Conservation (phyloP, 192 early-diverging fungal genomes). For the Coemansia sp. region DNA sequence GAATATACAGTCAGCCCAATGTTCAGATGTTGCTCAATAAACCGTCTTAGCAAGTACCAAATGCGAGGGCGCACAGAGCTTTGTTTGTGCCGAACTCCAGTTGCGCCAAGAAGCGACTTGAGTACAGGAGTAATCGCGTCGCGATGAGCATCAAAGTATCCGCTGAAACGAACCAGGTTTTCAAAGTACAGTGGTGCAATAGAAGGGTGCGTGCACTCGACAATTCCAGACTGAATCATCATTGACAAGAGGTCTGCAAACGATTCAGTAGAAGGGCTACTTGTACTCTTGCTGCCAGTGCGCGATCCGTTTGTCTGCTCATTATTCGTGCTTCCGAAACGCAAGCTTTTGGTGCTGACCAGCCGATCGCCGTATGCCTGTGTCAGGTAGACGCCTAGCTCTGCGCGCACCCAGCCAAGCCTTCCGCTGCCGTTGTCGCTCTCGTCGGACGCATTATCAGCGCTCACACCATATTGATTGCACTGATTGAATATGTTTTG, state of each 20-base stretch:
- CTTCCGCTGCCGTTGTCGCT: constrained; percentile 29
- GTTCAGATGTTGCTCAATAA: constrained; percentile 68
- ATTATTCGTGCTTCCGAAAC: constrained; percentile 34
- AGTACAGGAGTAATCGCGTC: constrained; percentile 40
- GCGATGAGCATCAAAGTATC: constrained; percentile 49
- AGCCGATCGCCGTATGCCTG: constrained; percentile 56
- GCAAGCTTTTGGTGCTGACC: constrained; percentile 48
- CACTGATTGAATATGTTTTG: constrained; percentile 52
- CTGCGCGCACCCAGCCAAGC: constrained; percentile 56
- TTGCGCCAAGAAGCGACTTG: constrained; percentile 43
- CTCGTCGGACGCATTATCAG: constrained; percentile 39
- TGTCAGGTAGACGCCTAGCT: constrained; percentile 49
- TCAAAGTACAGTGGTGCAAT: constrained; percentile 49
- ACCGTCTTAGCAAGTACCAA: constrained; percentile 88
- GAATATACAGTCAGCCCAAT: constrained; percentile 39
- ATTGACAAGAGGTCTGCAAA: constrained; percentile 43
- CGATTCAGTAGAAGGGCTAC: constrained; percentile 21
- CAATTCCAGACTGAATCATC: constrained; percentile 54
- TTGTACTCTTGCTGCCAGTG: not conserved
- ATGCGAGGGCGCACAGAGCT: constrained; percentile 72
- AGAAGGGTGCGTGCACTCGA: constrained; percentile 32
- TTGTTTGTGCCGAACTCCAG: constrained; percentile 75
- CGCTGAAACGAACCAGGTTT: constrained; percentile 50
- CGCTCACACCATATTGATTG: constrained; percentile 49
- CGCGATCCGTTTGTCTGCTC: constrained; percentile 28